phyloP scores from a whole-genome alignment of 495 filamentous ascomycete species.

The Endocarpon pusillum region DNA sequence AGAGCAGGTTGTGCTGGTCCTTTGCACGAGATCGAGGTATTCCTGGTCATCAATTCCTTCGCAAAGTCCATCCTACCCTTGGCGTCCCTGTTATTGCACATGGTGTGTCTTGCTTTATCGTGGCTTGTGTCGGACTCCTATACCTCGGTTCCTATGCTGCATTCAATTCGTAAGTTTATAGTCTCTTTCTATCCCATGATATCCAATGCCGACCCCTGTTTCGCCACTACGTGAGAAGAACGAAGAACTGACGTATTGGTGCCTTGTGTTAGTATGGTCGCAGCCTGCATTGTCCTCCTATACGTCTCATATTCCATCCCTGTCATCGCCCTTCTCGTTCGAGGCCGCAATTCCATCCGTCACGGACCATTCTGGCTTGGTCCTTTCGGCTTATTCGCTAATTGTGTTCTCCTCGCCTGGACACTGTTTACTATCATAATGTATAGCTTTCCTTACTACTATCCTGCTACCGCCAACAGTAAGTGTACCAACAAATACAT shows the following conservation, averaged over 20 bases:
- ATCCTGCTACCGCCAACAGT: constrained; percentile 23
- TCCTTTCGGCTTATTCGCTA: constrained; percentile 22
- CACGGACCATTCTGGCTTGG: constrained; percentile 37
- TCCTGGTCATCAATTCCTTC: constrained; percentile 28
- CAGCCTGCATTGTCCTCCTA: constrained; percentile 31
- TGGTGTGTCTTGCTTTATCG: constrained; percentile 28
- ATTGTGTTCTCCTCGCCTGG: constrained; percentile 31
- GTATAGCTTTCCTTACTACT: constrained; percentile 32
- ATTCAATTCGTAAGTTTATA: constrained; percentile 36
- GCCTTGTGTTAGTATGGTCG: constrained; percentile 24
- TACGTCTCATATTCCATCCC: constrained; percentile 38
- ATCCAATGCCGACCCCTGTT: too few relatives aligned
- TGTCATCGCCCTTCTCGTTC: constrained; percentile 28
- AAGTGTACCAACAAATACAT: constrained; percentile 9
- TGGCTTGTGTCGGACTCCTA: constrained; percentile 32
- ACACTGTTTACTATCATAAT: constrained; percentile 35
- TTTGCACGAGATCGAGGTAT: constrained; percentile 42
- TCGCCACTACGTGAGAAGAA: too few relatives aligned
- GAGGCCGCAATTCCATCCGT: constrained; percentile 31
- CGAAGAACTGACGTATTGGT: too few relatives aligned
- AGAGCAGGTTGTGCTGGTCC: constrained; percentile 40
- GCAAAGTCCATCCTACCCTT: constrained; percentile 28
- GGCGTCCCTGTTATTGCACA: constrained; percentile 39
- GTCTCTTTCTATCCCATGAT: too few relatives aligned
- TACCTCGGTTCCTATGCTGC: constrained; percentile 35